These are phyloP conservation scores for Boletus reticulatus DNA, from an alignment of 768 basidiomycete genomes.

Conservation along the genomic window DNA sequence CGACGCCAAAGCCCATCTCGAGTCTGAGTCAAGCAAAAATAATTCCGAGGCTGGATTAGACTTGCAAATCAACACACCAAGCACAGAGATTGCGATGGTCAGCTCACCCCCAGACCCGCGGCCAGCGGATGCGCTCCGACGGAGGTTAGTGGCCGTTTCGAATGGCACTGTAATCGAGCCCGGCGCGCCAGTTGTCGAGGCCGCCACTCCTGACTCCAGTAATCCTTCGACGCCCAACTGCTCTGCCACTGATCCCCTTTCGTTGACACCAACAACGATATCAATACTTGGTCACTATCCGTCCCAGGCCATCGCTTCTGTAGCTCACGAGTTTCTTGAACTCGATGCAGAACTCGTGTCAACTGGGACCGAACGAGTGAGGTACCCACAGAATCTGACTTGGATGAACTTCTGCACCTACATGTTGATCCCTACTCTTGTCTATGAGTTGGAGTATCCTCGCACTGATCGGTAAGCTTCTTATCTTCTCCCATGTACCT, in stretches of 20 bases:
- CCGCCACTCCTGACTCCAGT: neutral
- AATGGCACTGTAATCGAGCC: slow-evolving; percentile 2
- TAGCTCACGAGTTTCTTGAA: slow-evolving; percentile 77
- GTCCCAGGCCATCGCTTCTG: slow-evolving; percentile 54
- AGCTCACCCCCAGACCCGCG: slow-evolving; percentile 52
- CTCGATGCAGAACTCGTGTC: slow-evolving; percentile 75
- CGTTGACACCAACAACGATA: slow-evolving; percentile 29
- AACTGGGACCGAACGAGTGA: slow-evolving; percentile 60
- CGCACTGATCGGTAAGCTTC: slow-evolving; percentile 70
- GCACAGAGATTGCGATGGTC: slow-evolving; percentile 43
- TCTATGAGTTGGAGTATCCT: slow-evolving; percentile 97
- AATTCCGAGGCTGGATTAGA: slow-evolving; percentile 6
- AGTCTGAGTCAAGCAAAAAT: slow-evolving; percentile 22
- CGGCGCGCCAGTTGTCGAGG: neutral
- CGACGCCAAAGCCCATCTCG: slow-evolving; percentile 45
- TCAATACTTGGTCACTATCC: slow-evolving; percentile 62
- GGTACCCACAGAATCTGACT: slow-evolving; percentile 85
- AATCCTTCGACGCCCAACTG: slow-evolving; percentile 1
- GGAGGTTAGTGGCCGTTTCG: slow-evolving; percentile 47
- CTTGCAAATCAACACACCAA: slow-evolving; percentile 40
- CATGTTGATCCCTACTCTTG: slow-evolving; percentile 85
- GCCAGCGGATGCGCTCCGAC: slow-evolving; percentile 52
- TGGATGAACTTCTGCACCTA: slow-evolving; percentile 82
- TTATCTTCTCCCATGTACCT: neutral
- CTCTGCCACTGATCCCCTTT: slow-evolving; percentile 7